phyloP scores from a whole-genome alignment of 805 yeast species.

The Myxozyma lipomycoides region DNA sequence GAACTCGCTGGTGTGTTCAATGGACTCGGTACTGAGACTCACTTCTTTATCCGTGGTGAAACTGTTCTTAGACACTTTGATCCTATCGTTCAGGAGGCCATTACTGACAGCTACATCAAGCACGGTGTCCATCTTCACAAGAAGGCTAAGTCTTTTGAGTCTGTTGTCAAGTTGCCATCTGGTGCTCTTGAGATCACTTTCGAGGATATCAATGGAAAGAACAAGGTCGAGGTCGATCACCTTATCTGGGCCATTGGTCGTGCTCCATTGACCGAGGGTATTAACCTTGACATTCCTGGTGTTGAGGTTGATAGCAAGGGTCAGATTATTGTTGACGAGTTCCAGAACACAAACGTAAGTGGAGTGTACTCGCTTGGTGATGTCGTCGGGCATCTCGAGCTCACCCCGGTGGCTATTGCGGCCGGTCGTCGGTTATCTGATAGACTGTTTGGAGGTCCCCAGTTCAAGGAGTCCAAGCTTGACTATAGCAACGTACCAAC shows the following conservation, averaged over 20 bases:
- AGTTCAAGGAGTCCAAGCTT: slow-evolving; percentile 68
- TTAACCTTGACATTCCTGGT: slow-evolving; percentile 75
- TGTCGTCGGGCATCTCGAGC: slow-evolving; percentile 79
- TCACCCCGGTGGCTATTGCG: slow-evolving; percentile 98
- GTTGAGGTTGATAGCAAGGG: slow-evolving; percentile 55
- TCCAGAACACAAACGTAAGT: slow-evolving; percentile 70
- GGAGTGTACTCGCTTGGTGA: slow-evolving; percentile 87
- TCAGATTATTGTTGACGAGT: slow-evolving; percentile 78
- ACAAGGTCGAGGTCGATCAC: slow-evolving; percentile 62
- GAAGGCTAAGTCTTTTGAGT: slow-evolving; percentile 48
- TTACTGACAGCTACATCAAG: slow-evolving; percentile 75
- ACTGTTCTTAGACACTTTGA: slow-evolving; percentile 88
- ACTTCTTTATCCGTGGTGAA: slow-evolving; percentile 84
- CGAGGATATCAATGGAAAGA: slow-evolving; percentile 41
- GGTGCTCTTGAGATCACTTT: slow-evolving; percentile 52
- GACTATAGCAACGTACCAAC: slow-evolving; percentile 87
- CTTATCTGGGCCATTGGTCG: slow-evolving; percentile 95
- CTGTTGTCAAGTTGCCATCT: slow-evolving; percentile 40
- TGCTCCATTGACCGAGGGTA: slow-evolving; percentile 57
- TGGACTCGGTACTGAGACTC: slow-evolving; percentile 81
- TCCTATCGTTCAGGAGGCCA: slow-evolving; percentile 66
- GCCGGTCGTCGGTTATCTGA: slow-evolving; percentile 93
- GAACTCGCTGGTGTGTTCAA: slow-evolving; percentile 94
- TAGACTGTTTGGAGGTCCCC: slow-evolving; percentile 80
- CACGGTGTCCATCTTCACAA: slow-evolving; percentile 82